Percentiles rank a stretch among this genome's conserved stretches.
These are phyloP conservation scores for Diaporthe caulivora DNA, from an alignment of 2,329 filamentous ascomycete genomes.

Conservation along the genomic window DNA sequence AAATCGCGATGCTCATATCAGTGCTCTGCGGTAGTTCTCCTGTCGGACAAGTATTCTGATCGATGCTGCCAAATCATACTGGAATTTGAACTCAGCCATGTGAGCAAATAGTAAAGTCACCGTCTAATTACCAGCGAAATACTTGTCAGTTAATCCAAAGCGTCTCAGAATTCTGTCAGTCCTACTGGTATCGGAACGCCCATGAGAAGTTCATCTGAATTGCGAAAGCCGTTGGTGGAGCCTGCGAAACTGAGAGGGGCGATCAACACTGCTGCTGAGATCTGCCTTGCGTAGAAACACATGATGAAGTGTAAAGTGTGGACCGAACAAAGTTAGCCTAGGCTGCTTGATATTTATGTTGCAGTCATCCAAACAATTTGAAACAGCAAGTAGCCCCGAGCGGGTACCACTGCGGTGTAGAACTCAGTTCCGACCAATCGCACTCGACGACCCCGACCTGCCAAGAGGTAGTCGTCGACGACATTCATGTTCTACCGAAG, in stretches of 20 bases:
- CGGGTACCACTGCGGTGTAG: background rate
- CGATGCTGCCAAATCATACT: no score
- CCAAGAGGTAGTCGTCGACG: background rate
- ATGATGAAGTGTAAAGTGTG: background rate
- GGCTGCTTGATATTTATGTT: background rate
- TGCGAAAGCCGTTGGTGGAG: background rate
- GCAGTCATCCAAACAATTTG: conserved; percentile 25
- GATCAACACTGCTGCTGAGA: background rate
- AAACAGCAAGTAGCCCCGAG: conserved; percentile 18
- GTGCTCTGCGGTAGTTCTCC: background rate
- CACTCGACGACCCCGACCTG: background rate
- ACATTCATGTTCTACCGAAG: background rate
- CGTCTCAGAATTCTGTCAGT: background rate
- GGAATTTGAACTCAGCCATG: background rate
- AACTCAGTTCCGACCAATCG: conserved; percentile 14
- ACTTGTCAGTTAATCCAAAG: background rate
- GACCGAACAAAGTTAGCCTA: background rate
- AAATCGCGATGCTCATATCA: background rate
- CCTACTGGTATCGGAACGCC: background rate
- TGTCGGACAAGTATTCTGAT: no score
- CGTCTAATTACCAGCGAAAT: background rate
- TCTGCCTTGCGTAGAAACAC: background rate
- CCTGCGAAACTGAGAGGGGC: background rate
- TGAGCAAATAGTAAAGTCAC: background rate
- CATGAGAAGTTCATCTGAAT: conserved; percentile 16